These are phyloP conservation scores for Trametes elegans DNA, from an alignment of 768 basidiomycete genomes.

Conservation along the genomic window DNA sequence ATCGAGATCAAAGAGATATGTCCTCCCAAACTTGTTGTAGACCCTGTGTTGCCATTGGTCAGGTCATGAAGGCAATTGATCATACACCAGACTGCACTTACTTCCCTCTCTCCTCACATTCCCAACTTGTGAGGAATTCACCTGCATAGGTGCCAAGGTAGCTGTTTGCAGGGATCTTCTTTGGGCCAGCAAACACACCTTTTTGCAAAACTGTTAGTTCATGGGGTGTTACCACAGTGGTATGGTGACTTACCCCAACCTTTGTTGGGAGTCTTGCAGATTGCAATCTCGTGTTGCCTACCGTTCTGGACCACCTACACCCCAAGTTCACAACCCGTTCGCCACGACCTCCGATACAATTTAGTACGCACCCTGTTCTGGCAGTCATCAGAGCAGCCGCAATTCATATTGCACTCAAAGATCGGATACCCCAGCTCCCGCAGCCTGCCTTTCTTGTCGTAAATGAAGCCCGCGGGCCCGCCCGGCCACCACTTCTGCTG, in stretches of 20 bases:
- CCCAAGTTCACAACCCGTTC: not conserved
- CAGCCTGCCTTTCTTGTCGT: slow-evolving; percentile 59
- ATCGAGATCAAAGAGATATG: slow-evolving; percentile 83
- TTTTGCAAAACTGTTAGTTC: not conserved
- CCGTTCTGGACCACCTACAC: slow-evolving; percentile 81
- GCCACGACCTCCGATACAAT: not conserved
- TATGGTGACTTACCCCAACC: slow-evolving; percentile 70
- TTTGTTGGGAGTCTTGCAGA: slow-evolving; percentile 71
- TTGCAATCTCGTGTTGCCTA: slow-evolving; percentile 55
- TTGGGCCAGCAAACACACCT: slow-evolving; percentile 72
- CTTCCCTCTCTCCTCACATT: slow-evolving; percentile 66
- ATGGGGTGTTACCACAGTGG: not conserved
- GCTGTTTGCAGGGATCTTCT: slow-evolving; percentile 62
- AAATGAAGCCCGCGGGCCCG: slow-evolving; percentile 57
- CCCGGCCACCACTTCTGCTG: slow-evolving; percentile 45
- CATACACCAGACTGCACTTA: slow-evolving; percentile 34
- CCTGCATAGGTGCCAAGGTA: slow-evolving; percentile 87
- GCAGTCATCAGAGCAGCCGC: slow-evolving; percentile 80
- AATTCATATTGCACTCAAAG: slow-evolving; percentile 84
- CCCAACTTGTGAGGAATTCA: slow-evolving; percentile 70
- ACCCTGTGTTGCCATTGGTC: slow-evolving; percentile 38
- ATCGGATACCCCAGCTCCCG: slow-evolving; percentile 53
- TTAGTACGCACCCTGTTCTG: slow-evolving; percentile 63
- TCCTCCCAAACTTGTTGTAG: slow-evolving; percentile 74
- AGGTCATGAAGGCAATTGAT: not conserved